A percentile compares a stretch with the other conserved stretches of the same genome.
Evolutionary conservation across 2,329 filamentous ascomycete species (phyloP).

Genomic region (Clarireedia paspali): DNA sequence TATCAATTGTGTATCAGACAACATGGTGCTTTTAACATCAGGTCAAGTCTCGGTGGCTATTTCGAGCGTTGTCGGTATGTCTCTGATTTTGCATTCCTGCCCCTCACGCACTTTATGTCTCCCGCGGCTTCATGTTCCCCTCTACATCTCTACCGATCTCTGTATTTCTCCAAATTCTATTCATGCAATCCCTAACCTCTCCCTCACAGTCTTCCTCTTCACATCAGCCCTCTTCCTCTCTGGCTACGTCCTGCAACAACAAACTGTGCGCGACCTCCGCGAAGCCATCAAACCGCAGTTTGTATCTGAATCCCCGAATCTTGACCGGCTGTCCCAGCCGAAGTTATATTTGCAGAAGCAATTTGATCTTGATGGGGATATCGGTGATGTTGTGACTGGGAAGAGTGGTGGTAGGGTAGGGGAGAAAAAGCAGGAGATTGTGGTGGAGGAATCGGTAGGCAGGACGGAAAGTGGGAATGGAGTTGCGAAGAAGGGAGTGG

Average conservation of each 20-base stretch:
- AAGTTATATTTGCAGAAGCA: conserved; percentile 18
- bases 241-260: conserved; percentile 81
- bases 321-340: conserved; percentile 18
- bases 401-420: background rate
- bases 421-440: background rate
- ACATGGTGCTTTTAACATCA: conserved; percentile 49
- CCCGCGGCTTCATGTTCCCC: conserved; percentile 6
- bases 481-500: background rate
- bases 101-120: background rate
- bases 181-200: conserved; percentile 7
- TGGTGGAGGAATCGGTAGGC: background rate
- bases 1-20: background rate
- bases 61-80: conserved; percentile 55
- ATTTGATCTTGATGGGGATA: background rate
- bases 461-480: background rate
- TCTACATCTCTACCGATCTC: background rate
- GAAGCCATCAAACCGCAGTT: conserved; percentile 47
- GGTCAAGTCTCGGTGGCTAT: conserved; percentile 63
- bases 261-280: conserved; percentile 72
- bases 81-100: background rate
- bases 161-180: background rate
- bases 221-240: conserved; percentile 79
- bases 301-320: conserved; percentile 10
- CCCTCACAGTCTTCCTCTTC: conserved; percentile 59
- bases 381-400: too few relatives aligned